phyloP scores from a whole-genome alignment of 208 protist species.

The Acanthamoeba divionensis region DNA sequence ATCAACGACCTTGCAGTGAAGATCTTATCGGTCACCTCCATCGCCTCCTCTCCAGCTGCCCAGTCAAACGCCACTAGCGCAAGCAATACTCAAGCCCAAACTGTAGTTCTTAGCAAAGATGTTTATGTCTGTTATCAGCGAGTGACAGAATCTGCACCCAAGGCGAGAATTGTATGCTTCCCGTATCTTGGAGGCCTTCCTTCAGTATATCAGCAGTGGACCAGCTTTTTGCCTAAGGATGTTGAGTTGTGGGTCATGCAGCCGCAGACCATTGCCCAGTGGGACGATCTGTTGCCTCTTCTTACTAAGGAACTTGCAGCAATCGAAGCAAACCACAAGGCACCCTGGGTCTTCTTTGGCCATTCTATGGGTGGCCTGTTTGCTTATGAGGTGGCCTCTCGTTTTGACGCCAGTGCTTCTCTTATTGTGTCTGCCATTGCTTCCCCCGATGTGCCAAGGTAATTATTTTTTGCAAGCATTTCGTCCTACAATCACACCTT shows the following conservation, averaged over 20 bases:
- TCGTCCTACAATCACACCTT: too few relatives aligned
- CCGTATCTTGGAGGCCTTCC: neutral
- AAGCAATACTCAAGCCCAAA: neutral
- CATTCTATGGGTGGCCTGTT: neutral
- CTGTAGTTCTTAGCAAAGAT: neutral
- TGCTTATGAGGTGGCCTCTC: neutral
- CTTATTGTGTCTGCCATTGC: neutral
- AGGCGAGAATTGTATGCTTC: neutral
- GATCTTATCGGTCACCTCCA: neutral
- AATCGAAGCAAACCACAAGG: neutral
- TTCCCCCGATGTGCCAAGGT: neutral
- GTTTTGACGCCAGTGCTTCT: neutral
- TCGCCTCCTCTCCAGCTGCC: neutral
- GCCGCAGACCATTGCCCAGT: neutral
- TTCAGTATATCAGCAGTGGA: neutral
- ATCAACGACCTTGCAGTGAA: constrained; percentile 31
- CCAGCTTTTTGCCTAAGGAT: neutral
- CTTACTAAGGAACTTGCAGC: neutral
- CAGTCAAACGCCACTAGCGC: neutral
- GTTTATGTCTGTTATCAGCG: neutral
- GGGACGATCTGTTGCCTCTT: neutral
- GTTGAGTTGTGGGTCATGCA: neutral
- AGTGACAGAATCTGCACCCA: neutral
- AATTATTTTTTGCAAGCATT: too few relatives aligned
- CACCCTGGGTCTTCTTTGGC: neutral